Base-by-base conservation (phyloP, 768 basidiomycete species). In the Leccinum disarticulatum region DNA sequence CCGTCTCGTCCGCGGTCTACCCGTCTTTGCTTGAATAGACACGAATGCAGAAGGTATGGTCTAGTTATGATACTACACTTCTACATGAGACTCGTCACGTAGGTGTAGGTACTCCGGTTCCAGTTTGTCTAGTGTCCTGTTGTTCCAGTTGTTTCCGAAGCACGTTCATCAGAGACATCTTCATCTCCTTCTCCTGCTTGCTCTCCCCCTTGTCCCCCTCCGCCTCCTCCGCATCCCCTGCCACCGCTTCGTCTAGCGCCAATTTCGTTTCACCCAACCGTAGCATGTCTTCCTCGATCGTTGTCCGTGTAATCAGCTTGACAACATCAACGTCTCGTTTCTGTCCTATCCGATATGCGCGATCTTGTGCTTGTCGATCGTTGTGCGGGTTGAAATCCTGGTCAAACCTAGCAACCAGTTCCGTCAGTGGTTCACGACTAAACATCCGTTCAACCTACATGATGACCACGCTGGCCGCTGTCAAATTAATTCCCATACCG, bases 371-470 rank as follows among this genome's bases (percentile, higher is more conserved):
- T 76, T 99, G 97, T 61, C 90, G 86, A 75, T 98, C 97, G 72
- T 99, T 99, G 76, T 94, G 92, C 4, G 92, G 92, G 72, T 98
- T 98, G 76, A 98, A 99, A 72, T 98, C 96, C 70, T 96, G 95
- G 71, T 99, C 96, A 70, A 95, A 97, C 85, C 89, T 91, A 59
- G 30, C 47, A 59, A 72, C 54, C 50, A n/a, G 64, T 47, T 27
- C 2, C 47, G 25, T 61, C 2, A 55, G 51, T 43, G 2, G 0
- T 19, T 36, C 0, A 17, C 3, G 8, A n/a, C n/a, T 27, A 46
- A 9, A 9, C 7, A 51, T 55, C 52, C 6, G n/a, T 6, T 19
- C 41, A 3, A 72, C 85, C 49, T 61, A 90, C 90, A 95, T 90
- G 68, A 98, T 90, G 46, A 99, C 96, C 41, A 95, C 94, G 49